Percentiles rank a stretch among this genome's conserved stretches.
Evolutionary conservation across 352 stramenopile species (phyloP).

Genomic region (Phytophthora boehmeriae): DNA sequence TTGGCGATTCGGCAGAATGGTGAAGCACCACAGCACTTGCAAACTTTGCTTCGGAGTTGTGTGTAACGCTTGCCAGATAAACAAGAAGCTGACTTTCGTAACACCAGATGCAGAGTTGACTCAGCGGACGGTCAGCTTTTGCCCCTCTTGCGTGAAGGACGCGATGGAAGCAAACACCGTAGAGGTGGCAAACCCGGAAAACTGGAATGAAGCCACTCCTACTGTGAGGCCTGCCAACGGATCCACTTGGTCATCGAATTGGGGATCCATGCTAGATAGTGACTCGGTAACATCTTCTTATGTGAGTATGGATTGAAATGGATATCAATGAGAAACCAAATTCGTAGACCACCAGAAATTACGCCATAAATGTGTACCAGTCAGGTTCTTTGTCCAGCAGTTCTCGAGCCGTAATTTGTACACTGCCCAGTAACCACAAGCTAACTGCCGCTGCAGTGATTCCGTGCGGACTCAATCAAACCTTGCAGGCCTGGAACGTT

Average conservation of each 20-base stretch:
- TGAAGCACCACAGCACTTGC: neutral
- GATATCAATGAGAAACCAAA: neutral
- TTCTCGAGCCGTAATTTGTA: too few relatives aligned
- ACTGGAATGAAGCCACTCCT: neutral
- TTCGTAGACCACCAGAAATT: too few relatives aligned
- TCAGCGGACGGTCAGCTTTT: neutral
- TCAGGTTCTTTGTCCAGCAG: too few relatives aligned
- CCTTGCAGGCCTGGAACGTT: conserved; percentile 14
- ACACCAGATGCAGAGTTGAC: neutral
- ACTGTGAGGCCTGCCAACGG: neutral
- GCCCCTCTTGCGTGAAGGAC: neutral
- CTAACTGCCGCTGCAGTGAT: conserved; percentile 7
- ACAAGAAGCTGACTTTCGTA: neutral
- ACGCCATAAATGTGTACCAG: too few relatives aligned
- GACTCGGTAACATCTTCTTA: too few relatives aligned
- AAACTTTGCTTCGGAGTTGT: conserved; percentile 1
- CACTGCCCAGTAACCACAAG: too few relatives aligned
- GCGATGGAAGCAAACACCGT: neutral
- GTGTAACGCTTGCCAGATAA: neutral
- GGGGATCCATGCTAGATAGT: neutral
- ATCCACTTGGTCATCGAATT: neutral
- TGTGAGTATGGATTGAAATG: too few relatives aligned
- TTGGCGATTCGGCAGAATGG: conserved; percentile 24
- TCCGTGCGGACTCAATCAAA: conserved; percentile 19
- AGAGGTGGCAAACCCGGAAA: neutral